Base-by-base conservation (phyloP, 352 stramenopile genomes). In the Phytopythium oedochilum region DNA sequence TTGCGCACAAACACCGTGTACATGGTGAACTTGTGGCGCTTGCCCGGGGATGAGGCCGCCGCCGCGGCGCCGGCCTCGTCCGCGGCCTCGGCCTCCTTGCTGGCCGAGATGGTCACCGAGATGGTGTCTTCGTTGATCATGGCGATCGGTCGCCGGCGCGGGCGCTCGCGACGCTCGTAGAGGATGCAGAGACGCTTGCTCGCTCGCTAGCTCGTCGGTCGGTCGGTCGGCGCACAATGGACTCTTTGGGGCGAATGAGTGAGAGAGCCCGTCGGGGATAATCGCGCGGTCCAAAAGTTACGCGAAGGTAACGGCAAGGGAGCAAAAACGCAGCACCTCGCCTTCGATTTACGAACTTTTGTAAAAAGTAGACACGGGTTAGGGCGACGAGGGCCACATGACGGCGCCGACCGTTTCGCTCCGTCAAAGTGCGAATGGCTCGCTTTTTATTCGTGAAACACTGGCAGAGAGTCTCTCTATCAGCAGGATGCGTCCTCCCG, bases 1-100 rank as follows among this genome's bases (percentile, higher is more conserved):
- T 92, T 94, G 53, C 81, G 78, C 59, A 94, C 79, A 54, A 88
- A 83, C 17, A 92, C 79, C 28, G 79, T 94, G 72, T 94, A 94
- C 62, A 90, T 82, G n/a, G 84, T 94, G 60, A 78, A 88, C 57
- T 85, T 89, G 25, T 86, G 64, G 15, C 74, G 72, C 51, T 73
- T 80, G 31, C 48, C 51, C 29, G 78, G 58, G 3, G 31, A 49
- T n/a, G n/a, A n/a, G n/a, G 31, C 57, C 53, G 31, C 35, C 53
- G 34, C 8, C 35, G 29, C 52, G 55, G 49, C 64, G 43, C 36
- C 61, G 22, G 38, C 29, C 56, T 34, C 38, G 17, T 71, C 64
- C 14, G 58, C 39, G 23, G 45, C 53, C 17, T 83, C 74, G n/a
- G 74, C 22, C 54, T 86, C 76, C 51, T 86, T 86, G 17, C 62